Evolutionary conservation across 75 land plant genomes (phyloP), one percentile per base, ranked within the genome.

Genomic region (Sequoia sempervirens): DNA sequence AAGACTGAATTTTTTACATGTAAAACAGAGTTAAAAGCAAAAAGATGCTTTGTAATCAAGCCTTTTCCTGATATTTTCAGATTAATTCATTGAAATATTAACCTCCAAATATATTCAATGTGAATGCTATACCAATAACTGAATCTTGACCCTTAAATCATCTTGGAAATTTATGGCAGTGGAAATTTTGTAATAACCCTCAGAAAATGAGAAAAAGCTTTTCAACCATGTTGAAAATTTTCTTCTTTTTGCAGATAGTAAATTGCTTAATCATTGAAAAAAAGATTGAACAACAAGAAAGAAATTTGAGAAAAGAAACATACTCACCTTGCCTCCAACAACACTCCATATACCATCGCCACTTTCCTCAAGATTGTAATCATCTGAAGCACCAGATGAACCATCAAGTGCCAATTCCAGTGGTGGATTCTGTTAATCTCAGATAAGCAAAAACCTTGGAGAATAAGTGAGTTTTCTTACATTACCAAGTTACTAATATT

Each of bases 311-410:
- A 14, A 82, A 47, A 20, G 12, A 85, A 61, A 54, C 12, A n/a
- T 13, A 32, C 88, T 53, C 18, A 96, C 98, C 97, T 96, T 96
- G 70, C 98, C 98, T 73, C 98, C 97, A 47, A 95, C 92, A 52
- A 96, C 93, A 82, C 91, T 93, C 98, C 98, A 96, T 68, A 93
- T 90, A 75, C 97, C 97, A 92, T 92, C 94, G 64, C 89, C 87
- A 28, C 91, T 93, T 85, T 92, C 96, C 85, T 93, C 98, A 89
- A 96, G 84, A 47, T 90, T 91, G 82, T 83, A 83, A 56, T 90
- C 90, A 83, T 95, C 95, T 50, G 92, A 91, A 79, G 92, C 85
- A 45, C 91, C 88, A 73, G 89, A 88, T 80, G 93, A 93, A 75
- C 84, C 83, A 83, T 95, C 94, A 84, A 96, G 90, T 34, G 93